phyloP scores from a whole-genome alignment of 73 alveolate genomes.

The Stentor coeruleus region DNA sequence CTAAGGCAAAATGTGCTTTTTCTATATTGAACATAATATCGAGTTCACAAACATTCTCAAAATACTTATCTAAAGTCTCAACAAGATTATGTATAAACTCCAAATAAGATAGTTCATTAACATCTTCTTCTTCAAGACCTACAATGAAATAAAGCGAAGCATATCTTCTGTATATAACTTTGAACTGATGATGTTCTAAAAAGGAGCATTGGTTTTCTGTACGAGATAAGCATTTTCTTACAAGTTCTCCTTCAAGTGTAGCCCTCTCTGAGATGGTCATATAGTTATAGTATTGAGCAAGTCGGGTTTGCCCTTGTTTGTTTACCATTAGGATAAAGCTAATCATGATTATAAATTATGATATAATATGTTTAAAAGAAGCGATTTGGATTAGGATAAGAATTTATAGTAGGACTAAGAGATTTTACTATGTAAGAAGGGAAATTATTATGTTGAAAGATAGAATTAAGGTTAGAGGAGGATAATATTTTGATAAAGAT shows the following conservation, averaged over 20 bases:
- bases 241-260: constrained; percentile 94
- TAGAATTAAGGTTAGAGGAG: neutral
- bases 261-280: constrained; percentile 90
- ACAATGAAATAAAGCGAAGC: constrained; percentile 96
- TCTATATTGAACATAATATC: constrained; percentile 93
- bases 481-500: too few species aligned
- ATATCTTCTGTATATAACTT: constrained; percentile 78
- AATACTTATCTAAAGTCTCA: constrained; percentile 75
- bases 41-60: constrained; percentile 86
- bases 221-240: constrained; percentile 92
- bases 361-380: too few species aligned
- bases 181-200: constrained; percentile 94
- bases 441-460: neutral
- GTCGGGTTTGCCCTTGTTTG: constrained; percentile 96
- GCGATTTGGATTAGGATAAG: neutral
- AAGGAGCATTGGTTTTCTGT: constrained; percentile 91
- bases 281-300: constrained; percentile 64
- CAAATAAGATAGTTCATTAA: constrained; percentile 89
- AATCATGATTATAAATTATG: constrained; percentile 84
- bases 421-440: neutral
- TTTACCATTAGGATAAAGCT: constrained; percentile 95
- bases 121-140: constrained; percentile 69
- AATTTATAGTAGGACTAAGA: neutral
- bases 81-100: constrained; percentile 97
- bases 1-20: constrained; percentile 96